Percentiles rank a stretch among this genome's conserved stretches.
phyloP scores from a whole-genome alignment of 345 rosid species.

The Excoecaria agallocha region DNA sequence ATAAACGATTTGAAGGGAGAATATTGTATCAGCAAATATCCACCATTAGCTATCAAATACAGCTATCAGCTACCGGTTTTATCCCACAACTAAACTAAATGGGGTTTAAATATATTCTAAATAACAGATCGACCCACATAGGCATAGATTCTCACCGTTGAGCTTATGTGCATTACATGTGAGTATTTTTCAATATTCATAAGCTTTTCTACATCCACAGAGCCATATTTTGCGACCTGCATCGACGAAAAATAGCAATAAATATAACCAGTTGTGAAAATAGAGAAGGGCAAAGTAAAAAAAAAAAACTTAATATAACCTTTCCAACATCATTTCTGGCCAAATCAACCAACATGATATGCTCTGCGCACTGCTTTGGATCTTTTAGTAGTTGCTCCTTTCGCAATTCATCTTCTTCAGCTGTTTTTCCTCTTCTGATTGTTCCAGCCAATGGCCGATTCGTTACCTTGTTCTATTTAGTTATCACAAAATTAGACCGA shows the following conservation, averaged over 20 bases:
- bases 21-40: too few species aligned
- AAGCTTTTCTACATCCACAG: constrained; percentile 83
- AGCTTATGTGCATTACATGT: constrained; percentile 97
- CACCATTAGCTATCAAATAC: too few species aligned
- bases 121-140: not conserved
- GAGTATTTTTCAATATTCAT: constrained; percentile 88
- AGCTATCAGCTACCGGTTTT: too few species aligned
- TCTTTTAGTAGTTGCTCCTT: constrained; percentile 55
- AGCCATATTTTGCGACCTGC: constrained; percentile 73
- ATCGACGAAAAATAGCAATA: not conserved
- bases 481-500: not conserved
- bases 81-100: too few species aligned
- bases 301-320: constrained; percentile 30
- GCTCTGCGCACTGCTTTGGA: constrained; percentile 84
- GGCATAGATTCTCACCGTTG: constrained; percentile 55
- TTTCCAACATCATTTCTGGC: constrained; percentile 91
- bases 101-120: too few species aligned
- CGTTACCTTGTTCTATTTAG: constrained; percentile 63
- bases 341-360: constrained; percentile 87
- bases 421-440: constrained; percentile 62
- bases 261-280: not conserved
- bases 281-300: not conserved
- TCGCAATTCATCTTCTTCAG: constrained; percentile 55
- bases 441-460: constrained; percentile 94
- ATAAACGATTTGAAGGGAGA: too few species aligned